Base-by-base conservation (phyloP, 2,329 filamentous ascomycete genomes). In the Cladophialophora psammophila region DNA sequence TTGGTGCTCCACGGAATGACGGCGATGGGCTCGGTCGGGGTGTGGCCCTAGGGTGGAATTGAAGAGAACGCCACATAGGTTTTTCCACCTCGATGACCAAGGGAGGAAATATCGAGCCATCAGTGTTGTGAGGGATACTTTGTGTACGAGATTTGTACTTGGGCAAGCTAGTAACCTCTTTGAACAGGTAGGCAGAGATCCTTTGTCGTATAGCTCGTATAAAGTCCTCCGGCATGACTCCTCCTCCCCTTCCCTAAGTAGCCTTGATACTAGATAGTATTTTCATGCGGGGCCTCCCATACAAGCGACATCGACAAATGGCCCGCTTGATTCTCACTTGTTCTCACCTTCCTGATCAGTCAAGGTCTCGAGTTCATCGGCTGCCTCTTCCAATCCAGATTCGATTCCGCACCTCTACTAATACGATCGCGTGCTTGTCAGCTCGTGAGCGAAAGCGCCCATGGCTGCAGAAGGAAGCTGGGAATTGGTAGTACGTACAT, bases 311-410 rank as follows among this genome's bases (percentile, higher is more conserved):
- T 52, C 26, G 26, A 50, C 34, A 15, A 20, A 20, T 10, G 40
- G 20, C 36, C 42, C 9, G 57, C 26, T 34, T 34, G 40, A 35
- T 45, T 45, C 34, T 50, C 26, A 10, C 26, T 34, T 32, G 8
- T n/a, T 40, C 34, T 58, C 59, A 61, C 59, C 59, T 61, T 61
- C 59, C 59, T 38, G 38, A 52, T 64, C 63, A 38, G 56, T 54
- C 32, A 31, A 61, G 48, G 48, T 18, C 20, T 53, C 18, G 48
- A 54, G 20, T 53, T 20, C 45, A 34, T 60, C 42, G 32, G 31
- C 58, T 40, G 45, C 12, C 15, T 53, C 59, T 61, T 38, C 59
- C 59, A 61, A 61, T 61, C 48, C 31, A 52, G 20, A 38, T 32
- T 52, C 18, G 10, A 38, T 32, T 52, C 18, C 9, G 34, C 35